Evolutionary conservation across 345 rosid genomes (phyloP).

Genomic region (Salix dunnii): DNA sequence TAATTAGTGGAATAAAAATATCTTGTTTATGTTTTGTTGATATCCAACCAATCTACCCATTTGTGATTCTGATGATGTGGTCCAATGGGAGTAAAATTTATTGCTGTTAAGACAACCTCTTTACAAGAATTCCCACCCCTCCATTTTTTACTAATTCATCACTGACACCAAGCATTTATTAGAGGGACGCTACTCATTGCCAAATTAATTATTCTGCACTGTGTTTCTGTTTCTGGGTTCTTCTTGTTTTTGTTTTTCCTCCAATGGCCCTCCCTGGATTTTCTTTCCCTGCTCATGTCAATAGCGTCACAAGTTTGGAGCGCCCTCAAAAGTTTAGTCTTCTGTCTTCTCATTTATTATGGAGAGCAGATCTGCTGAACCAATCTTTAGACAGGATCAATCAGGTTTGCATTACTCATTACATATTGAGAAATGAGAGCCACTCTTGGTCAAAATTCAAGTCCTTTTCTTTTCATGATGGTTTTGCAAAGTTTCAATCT

Average conservation of each 20-base stretch:
- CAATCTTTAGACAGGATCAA: slow-evolving; percentile 36
- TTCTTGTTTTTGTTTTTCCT: neutral
- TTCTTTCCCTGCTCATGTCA: slow-evolving; percentile 54
- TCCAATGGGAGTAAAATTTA: slow-evolving; percentile 29
- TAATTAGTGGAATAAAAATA: no score
- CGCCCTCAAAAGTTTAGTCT: slow-evolving; percentile 35
- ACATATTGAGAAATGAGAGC: neutral
- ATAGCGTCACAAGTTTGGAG: slow-evolving; percentile 35
- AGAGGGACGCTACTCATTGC: slow-evolving; percentile 4
- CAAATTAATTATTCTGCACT: neutral
- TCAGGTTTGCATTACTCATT: slow-evolving; percentile 28
- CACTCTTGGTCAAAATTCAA: slow-evolving; percentile 9
- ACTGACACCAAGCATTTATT: neutral
- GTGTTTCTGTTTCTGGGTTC: slow-evolving; percentile 13
- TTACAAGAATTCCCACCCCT: neutral
- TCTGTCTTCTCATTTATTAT: slow-evolving; percentile 40
- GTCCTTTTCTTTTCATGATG: neutral
- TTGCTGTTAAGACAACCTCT: no score
- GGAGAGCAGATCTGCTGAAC: slow-evolving; percentile 45
- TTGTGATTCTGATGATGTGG: slow-evolving; percentile 46
- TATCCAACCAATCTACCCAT: slow-evolving; percentile 36
- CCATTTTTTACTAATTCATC: neutral
- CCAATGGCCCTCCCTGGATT: slow-evolving; percentile 65
- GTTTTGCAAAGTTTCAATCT: neutral
- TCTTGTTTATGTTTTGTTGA: no score